A percentile compares a stretch with the other conserved stretches of the same genome.
These are phyloP conservation scores for Cryptococcus wingfieldii DNA, from an alignment of 1,284 basidiomycete species.

Conservation along the genomic window DNA sequence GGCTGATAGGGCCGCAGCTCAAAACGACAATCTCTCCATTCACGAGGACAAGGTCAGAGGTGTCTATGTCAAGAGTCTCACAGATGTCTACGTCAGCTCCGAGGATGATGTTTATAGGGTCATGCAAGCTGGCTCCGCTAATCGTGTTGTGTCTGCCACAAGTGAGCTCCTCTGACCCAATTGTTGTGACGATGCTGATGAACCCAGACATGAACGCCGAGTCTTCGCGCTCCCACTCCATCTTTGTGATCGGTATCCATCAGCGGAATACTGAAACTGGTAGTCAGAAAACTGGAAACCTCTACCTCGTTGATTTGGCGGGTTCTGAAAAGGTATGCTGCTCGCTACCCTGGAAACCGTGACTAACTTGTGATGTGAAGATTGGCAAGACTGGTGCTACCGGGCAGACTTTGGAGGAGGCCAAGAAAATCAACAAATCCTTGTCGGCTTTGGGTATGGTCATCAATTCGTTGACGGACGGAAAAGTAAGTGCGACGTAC, in stretches of 20 bases:
- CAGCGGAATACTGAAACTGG: slow-evolving; percentile 95
- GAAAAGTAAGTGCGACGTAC: slow-evolving; percentile 61
- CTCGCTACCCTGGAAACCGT: background rate
- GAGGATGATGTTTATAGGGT: slow-evolving; percentile 98
- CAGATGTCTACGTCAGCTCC: slow-evolving; percentile 96
- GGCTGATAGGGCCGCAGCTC: slow-evolving; percentile 57
- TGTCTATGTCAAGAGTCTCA: slow-evolving; percentile 96
- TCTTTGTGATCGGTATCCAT: slow-evolving; percentile 96
- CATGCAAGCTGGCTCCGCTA: slow-evolving; percentile 90
- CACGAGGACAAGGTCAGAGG: slow-evolving; percentile 98
- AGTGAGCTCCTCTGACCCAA: slow-evolving; percentile 57
- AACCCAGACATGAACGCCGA: slow-evolving; percentile 98
- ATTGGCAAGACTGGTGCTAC: slow-evolving; percentile 96
- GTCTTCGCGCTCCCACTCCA: slow-evolving; percentile 97
- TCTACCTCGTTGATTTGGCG: slow-evolving; percentile 97
- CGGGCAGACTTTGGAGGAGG: slow-evolving; percentile 97
- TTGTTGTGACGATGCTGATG: background rate
- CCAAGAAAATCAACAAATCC: slow-evolving; percentile 99
- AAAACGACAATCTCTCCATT: slow-evolving; percentile 97
- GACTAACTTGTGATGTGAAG: slow-evolving; percentile 10
- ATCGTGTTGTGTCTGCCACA: slow-evolving; percentile 89
- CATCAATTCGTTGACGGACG: slow-evolving; percentile 96
- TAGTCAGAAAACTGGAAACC: slow-evolving; percentile 90
- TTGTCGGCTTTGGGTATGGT: slow-evolving; percentile 98
- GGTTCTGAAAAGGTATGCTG: slow-evolving; percentile 90